Evolutionary conservation across 306 rosid genomes (phyloP), one percentile per base, ranked within the genome.

Genomic region (Notholithocarpus densiflorus): DNA sequence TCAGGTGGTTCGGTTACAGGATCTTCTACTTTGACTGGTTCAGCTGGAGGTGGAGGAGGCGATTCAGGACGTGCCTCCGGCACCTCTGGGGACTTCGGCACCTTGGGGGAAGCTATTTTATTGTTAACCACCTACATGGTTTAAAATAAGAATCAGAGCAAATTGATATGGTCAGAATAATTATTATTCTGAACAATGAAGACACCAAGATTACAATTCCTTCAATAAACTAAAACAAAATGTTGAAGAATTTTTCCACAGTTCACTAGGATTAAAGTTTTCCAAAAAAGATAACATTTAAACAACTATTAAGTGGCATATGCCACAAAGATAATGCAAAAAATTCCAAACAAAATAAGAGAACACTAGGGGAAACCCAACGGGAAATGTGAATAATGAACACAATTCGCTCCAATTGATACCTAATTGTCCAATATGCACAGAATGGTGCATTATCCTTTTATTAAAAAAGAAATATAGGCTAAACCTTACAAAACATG

Each of bases 1-100:
- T 96, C 98, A 27, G 97, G 93, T 40, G 92, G 94, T 86, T 91
- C 92, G 55, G 81, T 87, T 23, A 87, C 91, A 66, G 92, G 87
- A 40, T 87, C 84, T 87, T 91, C 98, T 75, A 84, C 96, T 86
- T 96, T 93, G 55, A 88, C 93, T 79, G 96, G 96, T 84, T 93
- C 94, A 64, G 94, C 72, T 78, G 84, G 86, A 60, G 95, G 90
- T 19, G 91, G 87, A 34, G 92, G 78, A 52, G 89, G 79, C 52
- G 87, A 79, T 53, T 82, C 78, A 26, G 88, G 78, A 32, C 56
- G 84, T 66, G 72, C 91, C 77, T 86, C 92, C 82, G 85, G 91
- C 68, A 20, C 87, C 73, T 87, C 99, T 59, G 85, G 81, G 74
- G 79, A 29, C 85, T 88, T 90, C 60, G n/a, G n/a, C n/a, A 91